Evolutionary conservation across 352 stramenopile genomes (phyloP).

Genomic region (Thalassiosira hispida): DNA sequence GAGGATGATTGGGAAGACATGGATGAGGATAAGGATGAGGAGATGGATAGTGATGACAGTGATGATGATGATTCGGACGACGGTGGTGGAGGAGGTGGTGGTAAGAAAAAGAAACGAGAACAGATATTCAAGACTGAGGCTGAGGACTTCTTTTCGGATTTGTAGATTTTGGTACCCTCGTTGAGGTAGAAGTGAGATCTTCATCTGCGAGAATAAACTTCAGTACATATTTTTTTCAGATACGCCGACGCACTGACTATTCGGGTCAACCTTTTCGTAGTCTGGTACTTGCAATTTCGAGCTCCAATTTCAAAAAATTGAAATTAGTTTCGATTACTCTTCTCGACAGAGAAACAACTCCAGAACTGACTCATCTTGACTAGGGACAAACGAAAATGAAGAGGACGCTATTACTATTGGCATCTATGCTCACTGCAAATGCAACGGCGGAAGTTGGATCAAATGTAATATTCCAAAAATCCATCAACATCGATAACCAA

Average conservation of each 20-base stretch:
- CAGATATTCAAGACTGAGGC: conserved; percentile 81
- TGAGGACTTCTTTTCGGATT: conserved; percentile 86
- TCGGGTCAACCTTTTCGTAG: no score
- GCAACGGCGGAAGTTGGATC: neutral
- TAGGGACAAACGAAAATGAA: conserved; percentile 4
- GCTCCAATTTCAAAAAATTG: no score
- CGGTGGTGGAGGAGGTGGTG: conserved; percentile 43
- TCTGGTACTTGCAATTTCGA: no score
- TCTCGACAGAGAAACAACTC: no score
- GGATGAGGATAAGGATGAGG: conserved; percentile 65
- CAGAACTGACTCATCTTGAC: no score
- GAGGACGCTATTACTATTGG: neutral
- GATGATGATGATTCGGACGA: conserved; percentile 50
- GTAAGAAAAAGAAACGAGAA: conserved; percentile 60
- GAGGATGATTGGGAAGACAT: conserved; percentile 69
- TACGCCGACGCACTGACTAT: no score
- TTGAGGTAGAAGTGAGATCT: neutral
- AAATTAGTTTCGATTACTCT: no score
- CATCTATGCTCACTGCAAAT: conserved; percentile 2
- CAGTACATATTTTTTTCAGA: no score
- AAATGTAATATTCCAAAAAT: conserved; percentile 39
- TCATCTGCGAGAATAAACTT: no score
- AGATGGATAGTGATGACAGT: conserved; percentile 48
- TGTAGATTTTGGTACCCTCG: conserved; percentile 50
- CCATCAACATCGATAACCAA: conserved; percentile 49